A percentile compares a stretch with the other conserved stretches of the same genome.
Evolutionary conservation across 139 green algal species (phyloP).

Genomic region (Desmodesmus armatus): DNA sequence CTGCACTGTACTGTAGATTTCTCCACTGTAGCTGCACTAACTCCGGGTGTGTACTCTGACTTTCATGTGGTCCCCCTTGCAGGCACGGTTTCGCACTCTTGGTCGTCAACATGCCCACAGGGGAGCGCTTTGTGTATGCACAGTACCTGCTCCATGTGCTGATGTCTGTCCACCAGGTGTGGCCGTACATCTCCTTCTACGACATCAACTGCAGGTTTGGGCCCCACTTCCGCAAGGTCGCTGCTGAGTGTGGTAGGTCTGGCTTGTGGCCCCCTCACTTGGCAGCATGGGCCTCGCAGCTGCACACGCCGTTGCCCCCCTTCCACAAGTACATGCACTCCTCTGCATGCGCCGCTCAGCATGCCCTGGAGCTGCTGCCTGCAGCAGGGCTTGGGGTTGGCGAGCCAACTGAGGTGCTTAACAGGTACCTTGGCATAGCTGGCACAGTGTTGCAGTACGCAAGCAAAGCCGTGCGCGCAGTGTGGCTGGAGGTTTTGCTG

Average conservation of each 20-base stretch:
- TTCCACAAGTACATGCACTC: conserved; percentile 21
- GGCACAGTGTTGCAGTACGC: conserved; percentile 3
- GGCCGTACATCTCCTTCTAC: conserved; percentile 3
- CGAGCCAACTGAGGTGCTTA: conserved; percentile 22
- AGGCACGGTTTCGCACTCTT: conserved; percentile 8
- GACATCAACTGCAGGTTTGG: conserved; percentile 33
- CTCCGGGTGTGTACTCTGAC: too few species aligned
- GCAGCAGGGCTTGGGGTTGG: not conserved
- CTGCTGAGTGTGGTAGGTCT: not conserved
- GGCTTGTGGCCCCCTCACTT: not conserved
- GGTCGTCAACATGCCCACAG: conserved; percentile 19
- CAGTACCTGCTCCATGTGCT: conserved; percentile 17
- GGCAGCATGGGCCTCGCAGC: not conserved
- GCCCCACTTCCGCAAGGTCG: not conserved
- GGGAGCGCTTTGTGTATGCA: conserved; percentile 24
- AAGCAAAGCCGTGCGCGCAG: not conserved
- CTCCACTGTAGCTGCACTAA: too few species aligned
- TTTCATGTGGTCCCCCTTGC: too few species aligned
- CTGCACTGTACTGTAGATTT: too few species aligned
- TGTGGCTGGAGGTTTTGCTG: conserved; percentile 16
- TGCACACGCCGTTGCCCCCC: not conserved
- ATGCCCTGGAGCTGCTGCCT: not conserved
- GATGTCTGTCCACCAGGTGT: not conserved
- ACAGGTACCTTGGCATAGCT: not conserved
- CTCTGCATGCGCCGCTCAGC: conserved; percentile 1